Evolutionary conservation across 768 basidiomycete genomes (phyloP).

Genomic region (Tricholoma terreum): DNA sequence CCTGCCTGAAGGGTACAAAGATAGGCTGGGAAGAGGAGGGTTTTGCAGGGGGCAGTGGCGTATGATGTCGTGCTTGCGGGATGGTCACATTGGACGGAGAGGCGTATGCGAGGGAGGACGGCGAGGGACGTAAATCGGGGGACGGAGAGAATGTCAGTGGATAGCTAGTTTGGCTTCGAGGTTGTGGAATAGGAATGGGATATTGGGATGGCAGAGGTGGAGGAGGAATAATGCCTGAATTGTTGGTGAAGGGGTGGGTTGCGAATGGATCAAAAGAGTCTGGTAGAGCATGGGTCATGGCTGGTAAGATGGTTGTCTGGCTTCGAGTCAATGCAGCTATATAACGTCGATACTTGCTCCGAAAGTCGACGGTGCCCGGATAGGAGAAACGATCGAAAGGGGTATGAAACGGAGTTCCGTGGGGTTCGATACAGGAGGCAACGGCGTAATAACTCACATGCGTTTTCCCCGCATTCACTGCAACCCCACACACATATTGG

Average conservation of each 20-base stretch:
- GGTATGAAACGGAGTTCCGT: neutral
- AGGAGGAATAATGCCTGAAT: constrained; percentile 35
- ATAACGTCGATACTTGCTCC: constrained; percentile 7
- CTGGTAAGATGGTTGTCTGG: constrained; percentile 1
- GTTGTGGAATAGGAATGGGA: constrained; percentile 36
- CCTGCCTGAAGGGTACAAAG: constrained; percentile 52
- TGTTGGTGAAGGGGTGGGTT: constrained; percentile 56
- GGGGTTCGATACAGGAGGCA: too few relatives aligned
- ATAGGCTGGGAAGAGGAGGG: constrained; percentile 31
- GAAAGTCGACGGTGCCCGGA: neutral
- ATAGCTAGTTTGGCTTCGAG: constrained; percentile 13
- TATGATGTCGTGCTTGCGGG: constrained; percentile 24
- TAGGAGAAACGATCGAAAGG: neutral
- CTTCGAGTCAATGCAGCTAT: neutral
- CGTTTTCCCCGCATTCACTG: too few relatives aligned
- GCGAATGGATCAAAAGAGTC: constrained; percentile 57
- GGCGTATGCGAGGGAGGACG: constrained; percentile 10
- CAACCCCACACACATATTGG: too few relatives aligned
- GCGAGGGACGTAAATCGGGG: constrained; percentile 14
- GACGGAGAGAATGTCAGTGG: constrained; percentile 12
- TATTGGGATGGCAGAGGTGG: constrained; percentile 49
- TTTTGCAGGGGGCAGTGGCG: constrained; percentile 10
- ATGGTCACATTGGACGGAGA: constrained; percentile 19
- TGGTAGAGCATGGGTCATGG: constrained; percentile 34
- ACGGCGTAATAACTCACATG: too few relatives aligned